Percentiles rank a stretch among this genome's conserved stretches.
Conservation (phyloP, 768 basidiomycete species). For the Rhizopogon vinicolor region DNA sequence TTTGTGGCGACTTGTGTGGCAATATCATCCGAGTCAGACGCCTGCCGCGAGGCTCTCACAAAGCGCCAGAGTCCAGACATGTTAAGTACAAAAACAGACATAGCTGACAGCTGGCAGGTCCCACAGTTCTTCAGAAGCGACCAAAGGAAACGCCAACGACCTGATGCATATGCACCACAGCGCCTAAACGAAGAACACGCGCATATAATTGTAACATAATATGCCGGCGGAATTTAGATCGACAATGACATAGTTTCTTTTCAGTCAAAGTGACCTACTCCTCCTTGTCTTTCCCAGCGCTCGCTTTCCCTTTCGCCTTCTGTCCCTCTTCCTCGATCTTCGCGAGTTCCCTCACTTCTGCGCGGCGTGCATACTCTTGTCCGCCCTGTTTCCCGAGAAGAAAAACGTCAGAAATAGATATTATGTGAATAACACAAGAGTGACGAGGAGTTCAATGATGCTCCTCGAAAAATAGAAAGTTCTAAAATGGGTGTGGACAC, state of each 20-base stretch:
- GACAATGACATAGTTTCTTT: neutral
- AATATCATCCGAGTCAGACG: constrained; percentile 12
- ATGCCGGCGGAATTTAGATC: neutral
- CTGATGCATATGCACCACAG: too few species aligned
- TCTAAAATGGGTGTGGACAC: neutral
- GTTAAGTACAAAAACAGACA: constrained; percentile 18
- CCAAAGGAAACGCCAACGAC: neutral
- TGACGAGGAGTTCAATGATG: neutral
- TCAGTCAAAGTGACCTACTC: constrained; percentile 9
- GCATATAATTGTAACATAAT: neutral
- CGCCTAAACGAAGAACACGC: neutral
- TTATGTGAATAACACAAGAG: constrained; percentile 5
- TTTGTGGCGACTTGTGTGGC: constrained; percentile 1
- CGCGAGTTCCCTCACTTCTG: constrained; percentile 43
- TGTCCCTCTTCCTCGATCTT: constrained; percentile 34
- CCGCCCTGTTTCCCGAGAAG: constrained; percentile 52
- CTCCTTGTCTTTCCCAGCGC: constrained; percentile 26
- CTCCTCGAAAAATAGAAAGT: constrained; percentile 1
- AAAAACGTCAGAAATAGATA: constrained; percentile 6
- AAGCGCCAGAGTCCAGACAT: neutral
- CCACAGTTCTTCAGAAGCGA: neutral
- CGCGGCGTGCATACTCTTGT: constrained; percentile 75
- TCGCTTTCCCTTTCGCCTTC: constrained; percentile 15
- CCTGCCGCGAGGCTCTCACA: neutral
- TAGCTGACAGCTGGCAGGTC: constrained; percentile 13